Evolutionary conservation across 2,329 filamentous ascomycete species (phyloP), one percentile per base, ranked within the genome.

Genomic region (Fusarium robinianum): DNA sequence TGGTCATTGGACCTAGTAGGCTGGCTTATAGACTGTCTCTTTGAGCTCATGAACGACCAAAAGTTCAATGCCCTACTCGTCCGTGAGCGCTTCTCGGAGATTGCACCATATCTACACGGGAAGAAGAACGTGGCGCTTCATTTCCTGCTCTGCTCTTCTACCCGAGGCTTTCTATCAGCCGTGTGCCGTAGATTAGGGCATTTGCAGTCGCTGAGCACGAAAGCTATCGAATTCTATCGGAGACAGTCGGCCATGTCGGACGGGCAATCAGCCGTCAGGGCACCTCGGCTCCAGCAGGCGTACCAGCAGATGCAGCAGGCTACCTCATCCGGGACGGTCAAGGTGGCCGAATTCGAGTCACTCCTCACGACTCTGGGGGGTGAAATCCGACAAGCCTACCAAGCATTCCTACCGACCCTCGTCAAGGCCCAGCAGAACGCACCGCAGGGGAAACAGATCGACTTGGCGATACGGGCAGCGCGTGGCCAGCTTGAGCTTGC

Each of bases 1-100:
- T 96, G 91, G 91, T 81, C 81, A 1, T 74, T 90, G 23, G 85
- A 92, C 48, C 73, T 95, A 10, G 67, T 85, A 31, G 73, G 77
- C 3, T 85, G 81, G 79, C 64, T 85, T 8, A 71, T 73, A n/a
- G 80, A 85, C 56, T 73, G 73, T 12, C 68, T 85, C 3, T 80
- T 84, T 49, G 68, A 73, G 26, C 72, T 85, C 8, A 70, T 77
- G 35, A 73, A 76, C 35, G 78, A 82, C 46, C 61, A 61, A 3
- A 70, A 72, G 32, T 80, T 82, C 51, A 72, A 75, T 58, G 67
- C 69, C 26, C 71, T 79, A 4, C 68, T 83, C n/a, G 61, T 67
- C 5, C 71, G 67, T 6, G 67, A 70, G 17, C 73, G 76, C 16
- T 75, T 79, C 24, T 53, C 63, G 3, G 74, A 80, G 27, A 66